Evolutionary conservation across 2,329 filamentous ascomycete genomes (phyloP), one percentile per base, ranked within the genome.

Genomic region (Cordyceps militaris): DNA sequence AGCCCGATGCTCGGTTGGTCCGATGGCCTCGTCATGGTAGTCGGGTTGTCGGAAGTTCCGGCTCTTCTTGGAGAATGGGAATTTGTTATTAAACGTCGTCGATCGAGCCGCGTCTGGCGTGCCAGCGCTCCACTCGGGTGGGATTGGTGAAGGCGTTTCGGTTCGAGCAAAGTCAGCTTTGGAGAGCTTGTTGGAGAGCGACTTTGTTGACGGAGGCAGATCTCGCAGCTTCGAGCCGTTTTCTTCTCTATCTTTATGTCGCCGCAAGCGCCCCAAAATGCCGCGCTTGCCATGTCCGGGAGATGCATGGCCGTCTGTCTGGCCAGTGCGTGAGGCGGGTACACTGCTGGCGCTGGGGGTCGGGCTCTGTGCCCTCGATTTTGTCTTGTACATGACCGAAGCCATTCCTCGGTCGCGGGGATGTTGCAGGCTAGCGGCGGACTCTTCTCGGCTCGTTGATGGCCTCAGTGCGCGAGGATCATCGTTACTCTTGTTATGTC

Each of bases 361-460:
- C 26, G 92, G 91, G 71, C 92, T 96, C 60, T 88, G 83, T 13
- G 89, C 85, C 63, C 91, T 86, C 23, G 79, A 78, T 61, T 73
- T 73, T 49, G 75, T 70, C 63, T 68, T 63, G 75, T 80, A 69
- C 78, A 79, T 74, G 43, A 70, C 67, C 30, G 67, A 66, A 30
- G 76, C 76, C 52, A 71, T 73, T 34, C 72, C 76, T 57, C 79
- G 79, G 60, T 86, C 85, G 68, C 80, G 84, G 67, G 73, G 66
- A 58, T 65, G 64, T 60, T 64, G 70, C 26, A 76, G 68, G 64
- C 76, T 82, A 64, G 76, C 73, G 23, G 79, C 73, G 16, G 87
- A 85, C 60, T 93, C 88, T 68, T 96, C 90, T 65, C 88, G 82
- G 69, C 87, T 92, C 57, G 85, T 79, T 13, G 83, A 80, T n/a